Percentiles rank a stretch among this genome's conserved stretches.
phyloP scores from a whole-genome alignment of 306 rosid species.

The Cucumis cinereus region DNA sequence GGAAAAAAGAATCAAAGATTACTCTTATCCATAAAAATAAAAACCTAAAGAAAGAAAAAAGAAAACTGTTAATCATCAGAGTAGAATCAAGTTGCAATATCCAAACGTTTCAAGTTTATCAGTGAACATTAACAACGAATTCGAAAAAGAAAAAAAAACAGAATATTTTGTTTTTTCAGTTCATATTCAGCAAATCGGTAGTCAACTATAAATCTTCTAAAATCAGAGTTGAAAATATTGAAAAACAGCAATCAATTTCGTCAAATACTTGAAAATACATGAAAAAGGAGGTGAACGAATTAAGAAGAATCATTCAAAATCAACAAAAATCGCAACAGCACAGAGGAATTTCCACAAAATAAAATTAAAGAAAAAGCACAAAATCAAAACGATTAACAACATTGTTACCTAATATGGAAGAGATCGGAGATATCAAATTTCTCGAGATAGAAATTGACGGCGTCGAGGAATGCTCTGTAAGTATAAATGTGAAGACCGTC shows the following conservation, averaged over 20 bases:
- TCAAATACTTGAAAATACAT: background rate
- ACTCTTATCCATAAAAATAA: background rate
- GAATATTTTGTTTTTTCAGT: background rate
- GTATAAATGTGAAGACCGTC: conserved; percentile 45
- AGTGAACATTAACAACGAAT: background rate
- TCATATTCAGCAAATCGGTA: background rate
- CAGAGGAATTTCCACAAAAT: background rate
- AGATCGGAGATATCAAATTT: conserved; percentile 39
- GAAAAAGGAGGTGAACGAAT: background rate
- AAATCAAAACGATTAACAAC: background rate
- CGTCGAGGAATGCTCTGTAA: conserved; percentile 34
- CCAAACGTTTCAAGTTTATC: background rate
- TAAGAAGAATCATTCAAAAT: background rate
- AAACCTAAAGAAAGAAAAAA: background rate
- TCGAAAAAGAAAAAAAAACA: background rate
- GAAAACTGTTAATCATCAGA: background rate
- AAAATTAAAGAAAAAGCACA: background rate
- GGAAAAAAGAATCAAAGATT: background rate
- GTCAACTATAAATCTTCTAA: background rate
- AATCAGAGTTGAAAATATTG: background rate
- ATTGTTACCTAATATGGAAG: conserved; percentile 35
- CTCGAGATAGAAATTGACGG: conserved; percentile 33
- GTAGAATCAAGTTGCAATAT: background rate
- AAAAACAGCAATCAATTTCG: background rate
- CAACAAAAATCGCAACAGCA: background rate